Conservation (phyloP, 1,139 yeast species). For the Blastobotrys raffinosifermentans region DNA sequence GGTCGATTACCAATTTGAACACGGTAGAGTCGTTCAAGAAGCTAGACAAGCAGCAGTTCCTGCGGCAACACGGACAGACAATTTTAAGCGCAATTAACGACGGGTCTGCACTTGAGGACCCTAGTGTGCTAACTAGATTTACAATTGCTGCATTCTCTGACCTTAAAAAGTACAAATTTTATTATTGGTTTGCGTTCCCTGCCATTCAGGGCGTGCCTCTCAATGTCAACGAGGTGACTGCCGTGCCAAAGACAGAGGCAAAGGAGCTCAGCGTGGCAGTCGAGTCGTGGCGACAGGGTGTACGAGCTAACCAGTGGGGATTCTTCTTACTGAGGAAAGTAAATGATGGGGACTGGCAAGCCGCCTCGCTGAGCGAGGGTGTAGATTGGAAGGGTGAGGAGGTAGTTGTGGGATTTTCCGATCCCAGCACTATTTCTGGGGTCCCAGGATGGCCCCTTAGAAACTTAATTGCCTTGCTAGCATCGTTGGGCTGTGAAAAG, state of each 20-base stretch:
- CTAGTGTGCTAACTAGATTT: conserved; percentile 44
- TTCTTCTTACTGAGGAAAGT: conserved; percentile 25
- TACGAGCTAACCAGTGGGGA: conserved; percentile 22
- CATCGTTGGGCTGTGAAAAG: conserved; percentile 32
- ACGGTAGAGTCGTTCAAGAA: conserved; percentile 79
- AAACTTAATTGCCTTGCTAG: conserved; percentile 58
- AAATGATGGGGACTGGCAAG: conserved; percentile 23
- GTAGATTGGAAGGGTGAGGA: conserved; percentile 16
- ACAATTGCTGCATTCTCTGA: conserved; percentile 72
- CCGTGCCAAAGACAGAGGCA: conserved; percentile 11
- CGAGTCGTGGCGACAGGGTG: conserved; percentile 18
- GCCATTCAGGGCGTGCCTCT: conserved; percentile 32
- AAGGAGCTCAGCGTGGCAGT: conserved; percentile 11
- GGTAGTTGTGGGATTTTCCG: conserved; percentile 48
- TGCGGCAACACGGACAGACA: conserved; percentile 43
- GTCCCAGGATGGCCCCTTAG: conserved; percentile 59
- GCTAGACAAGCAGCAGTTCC: conserved; percentile 53
- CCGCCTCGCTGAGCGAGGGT: conserved; percentile 22
- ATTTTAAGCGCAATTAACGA: conserved; percentile 29
- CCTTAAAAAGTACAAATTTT: conserved; percentile 78
- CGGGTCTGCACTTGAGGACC: conserved; percentile 34
- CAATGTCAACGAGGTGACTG: conserved; percentile 1
- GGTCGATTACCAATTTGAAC: conserved; percentile 58
- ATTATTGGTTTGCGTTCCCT: conserved; percentile 88
- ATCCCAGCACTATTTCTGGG: conserved; percentile 46